These are phyloP conservation scores for Hortaea werneckii DNA, from an alignment of 2,329 filamentous ascomycete species.

Conservation along the genomic window DNA sequence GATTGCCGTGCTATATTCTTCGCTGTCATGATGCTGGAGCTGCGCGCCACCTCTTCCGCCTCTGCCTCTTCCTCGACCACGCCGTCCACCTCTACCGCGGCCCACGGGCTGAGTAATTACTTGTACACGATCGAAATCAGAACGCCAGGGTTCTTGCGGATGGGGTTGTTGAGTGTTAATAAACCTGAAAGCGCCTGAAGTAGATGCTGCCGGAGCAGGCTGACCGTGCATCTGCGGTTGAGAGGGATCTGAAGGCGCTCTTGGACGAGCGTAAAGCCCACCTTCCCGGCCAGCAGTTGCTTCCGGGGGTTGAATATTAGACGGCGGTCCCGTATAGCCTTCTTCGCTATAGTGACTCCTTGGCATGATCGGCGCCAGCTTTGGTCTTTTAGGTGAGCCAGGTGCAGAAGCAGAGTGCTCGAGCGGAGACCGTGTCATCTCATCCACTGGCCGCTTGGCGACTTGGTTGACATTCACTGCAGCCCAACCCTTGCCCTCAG, in stretches of 20 bases:
- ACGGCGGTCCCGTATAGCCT: conserved; percentile 5
- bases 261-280: conserved; percentile 15
- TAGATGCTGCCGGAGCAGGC: conserved; percentile 9
- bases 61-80: conserved; percentile 31
- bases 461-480: conserved; percentile 34
- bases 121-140: conserved; percentile 9
- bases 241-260: conserved; percentile 21
- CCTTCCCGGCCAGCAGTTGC: conserved; percentile 6
- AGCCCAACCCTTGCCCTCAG: conserved; percentile 30
- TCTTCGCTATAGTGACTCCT: conserved; percentile 23
- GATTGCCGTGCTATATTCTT: neutral
- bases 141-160: conserved; percentile 21
- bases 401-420: conserved; percentile 17
- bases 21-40: neutral
- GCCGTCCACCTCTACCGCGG: conserved; percentile 15
- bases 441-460: conserved; percentile 31
- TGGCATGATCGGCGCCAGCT: conserved; percentile 30
- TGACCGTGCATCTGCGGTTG: conserved; percentile 17
- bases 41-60: conserved; percentile 12
- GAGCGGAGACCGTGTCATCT: conserved; percentile 23
- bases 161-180: conserved; percentile 21
- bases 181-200: conserved; percentile 20
- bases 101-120: conserved; percentile 21
- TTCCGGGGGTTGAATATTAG: too few species aligned
- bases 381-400: conserved; percentile 37